Base-by-base conservation (phyloP, 257 asterid genomes). In the Fraxinus cuspidata region DNA sequence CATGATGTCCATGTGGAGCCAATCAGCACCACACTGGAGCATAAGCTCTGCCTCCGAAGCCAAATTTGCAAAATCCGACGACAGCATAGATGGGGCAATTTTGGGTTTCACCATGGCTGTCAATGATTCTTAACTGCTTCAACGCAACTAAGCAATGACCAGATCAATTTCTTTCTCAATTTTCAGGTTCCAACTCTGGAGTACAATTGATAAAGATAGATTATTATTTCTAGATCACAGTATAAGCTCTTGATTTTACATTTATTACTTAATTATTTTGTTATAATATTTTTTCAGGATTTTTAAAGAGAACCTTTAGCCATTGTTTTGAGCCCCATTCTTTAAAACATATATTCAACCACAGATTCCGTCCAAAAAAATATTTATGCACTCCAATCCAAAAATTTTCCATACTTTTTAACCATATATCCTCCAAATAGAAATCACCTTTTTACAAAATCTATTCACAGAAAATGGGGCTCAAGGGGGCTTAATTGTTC, bases 1-100 rank as follows among this genome's bases (percentile, higher is more conserved):
- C 99, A 94, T 94, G 60, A 94, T 89, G 77, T 94, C 99, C 99
- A 94, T 92, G 84, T 94, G 98, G 72, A 94, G 96, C 99, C 99
- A 94, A 87, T 94, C 97, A 21, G 97, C 99, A 70, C 99, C 97
- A 71, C 78, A 94, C 27, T 78, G 82, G 83, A 94, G 75, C 96
- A 94, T 94, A 74, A 92, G 84, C 29, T 87, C 81, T 35, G 98
- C 97, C 85, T 94, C 97, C 42, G 96, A 79, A 7, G 99, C 97
- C 84, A 94, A 83, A 83, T 94, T 92, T n/a, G 97, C 90, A 35
- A 94, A 94, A 84, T 94, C 97, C 74, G 98, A 94, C 9, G 98
- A 94, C 1, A 94, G 84, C 99, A 94, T 94, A 60, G 98, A 94
- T 72, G 99, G 97, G 47, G 97, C 96, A 38, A 94, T 92, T 78